Evolutionary conservation across 2,329 filamentous ascomycete species (phyloP).

Genomic region (Exophiala aquamarina): DNA sequence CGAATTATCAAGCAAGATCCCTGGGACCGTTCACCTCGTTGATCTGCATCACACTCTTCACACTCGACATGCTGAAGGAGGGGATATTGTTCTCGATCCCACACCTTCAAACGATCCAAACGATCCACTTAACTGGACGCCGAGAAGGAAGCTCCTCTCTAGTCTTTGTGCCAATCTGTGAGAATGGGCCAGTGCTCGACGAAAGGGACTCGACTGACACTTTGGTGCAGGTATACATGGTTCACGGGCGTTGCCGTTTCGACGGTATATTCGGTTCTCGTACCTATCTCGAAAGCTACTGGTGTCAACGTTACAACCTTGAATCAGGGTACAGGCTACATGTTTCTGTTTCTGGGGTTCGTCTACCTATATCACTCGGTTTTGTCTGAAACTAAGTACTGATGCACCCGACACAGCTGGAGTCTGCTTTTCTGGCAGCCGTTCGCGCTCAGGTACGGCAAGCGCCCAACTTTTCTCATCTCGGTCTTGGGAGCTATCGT

Average conservation of each 20-base stretch:
- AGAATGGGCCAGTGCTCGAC: slow-evolving; percentile 14
- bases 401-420: slow-evolving; percentile 30
- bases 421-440: slow-evolving; percentile 45
- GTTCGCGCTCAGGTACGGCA: slow-evolving; percentile 46
- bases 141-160: slow-evolving; percentile 35
- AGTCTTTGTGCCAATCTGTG: slow-evolving; percentile 37
- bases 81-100: slow-evolving; percentile 37
- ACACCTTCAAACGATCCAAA: slow-evolving; percentile 40
- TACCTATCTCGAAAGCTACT: slow-evolving; percentile 41
- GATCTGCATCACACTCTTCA: slow-evolving; percentile 33
- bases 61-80: slow-evolving; percentile 18
- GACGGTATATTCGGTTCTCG: slow-evolving; percentile 35
- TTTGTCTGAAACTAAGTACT: slow-evolving; percentile 21
- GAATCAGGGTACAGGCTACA: slow-evolving; percentile 50
- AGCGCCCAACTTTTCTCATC: slow-evolving; percentile 28
- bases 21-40: slow-evolving; percentile 40
- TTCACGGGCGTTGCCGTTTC: slow-evolving; percentile 34
- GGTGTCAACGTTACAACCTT: slow-evolving; percentile 44
- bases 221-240: slow-evolving; percentile 34
- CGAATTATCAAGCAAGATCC: slow-evolving; percentile 8
- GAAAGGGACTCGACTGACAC: slow-evolving; percentile 6
- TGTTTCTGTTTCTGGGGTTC: slow-evolving; percentile 40
- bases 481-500: slow-evolving; percentile 34
- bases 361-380: too few species aligned
- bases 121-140: slow-evolving; percentile 41